Conservation (phyloP, 2,329 filamentous ascomycete species). For the Allantophomopsis lycopodina region DNA sequence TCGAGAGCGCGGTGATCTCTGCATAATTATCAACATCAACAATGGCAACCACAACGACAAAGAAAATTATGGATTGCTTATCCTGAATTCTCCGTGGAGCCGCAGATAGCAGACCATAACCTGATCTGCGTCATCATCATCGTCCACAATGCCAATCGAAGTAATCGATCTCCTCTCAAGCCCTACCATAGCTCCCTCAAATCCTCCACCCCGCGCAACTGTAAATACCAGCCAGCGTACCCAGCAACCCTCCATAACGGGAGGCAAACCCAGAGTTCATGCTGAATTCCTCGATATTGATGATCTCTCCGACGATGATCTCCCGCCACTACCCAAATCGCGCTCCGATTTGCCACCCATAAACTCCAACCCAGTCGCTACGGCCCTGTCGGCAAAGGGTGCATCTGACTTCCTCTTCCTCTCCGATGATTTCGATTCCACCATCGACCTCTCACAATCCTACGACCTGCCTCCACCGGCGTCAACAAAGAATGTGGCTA, state of each 20-base stretch:
- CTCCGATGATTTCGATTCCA: constrained; percentile 28
- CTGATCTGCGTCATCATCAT: neutral
- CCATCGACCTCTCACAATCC: constrained; percentile 21
- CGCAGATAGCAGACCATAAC: neutral
- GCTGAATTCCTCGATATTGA: too few species aligned
- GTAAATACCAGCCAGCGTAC: constrained; percentile 1
- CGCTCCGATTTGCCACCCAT: neutral
- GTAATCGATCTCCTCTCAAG: constrained; percentile 17
- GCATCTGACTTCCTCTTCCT: constrained; percentile 18
- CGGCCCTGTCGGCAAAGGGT: neutral
- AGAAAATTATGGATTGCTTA: too few species aligned
- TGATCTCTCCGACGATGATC: neutral
- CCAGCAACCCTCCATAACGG: neutral
- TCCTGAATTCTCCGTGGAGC: too few species aligned
- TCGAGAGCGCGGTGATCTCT: neutral
- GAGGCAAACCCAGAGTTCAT: neutral
- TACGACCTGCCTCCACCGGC: constrained; percentile 4
- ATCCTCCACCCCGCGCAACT: neutral
- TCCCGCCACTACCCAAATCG: neutral
- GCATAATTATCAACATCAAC: neutral
- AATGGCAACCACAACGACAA: too few species aligned
- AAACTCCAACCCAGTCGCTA: neutral
- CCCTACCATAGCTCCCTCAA: neutral
- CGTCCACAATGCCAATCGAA: constrained; percentile 17
- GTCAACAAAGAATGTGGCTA: constrained; percentile 4